These are phyloP conservation scores for Helianthus annuus DNA, from an alignment of 129 eudicot genomes.

Conservation along the genomic window HanXRQr2.0-SUNRISE NC_035441.2:139818779-139819278, in stretches of 20 bases:
- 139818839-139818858: neutral
- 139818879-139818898: too few relatives aligned
- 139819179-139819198: too few relatives aligned
- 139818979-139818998: slow-evolving; percentile 70
- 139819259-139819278: too few relatives aligned
- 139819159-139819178: too few relatives aligned
- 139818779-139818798: neutral
- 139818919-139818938: too few relatives aligned
- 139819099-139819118: neutral
- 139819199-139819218: too few relatives aligned
- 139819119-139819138: neutral
- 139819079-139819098: neutral
- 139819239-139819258: too few relatives aligned
- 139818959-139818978: slow-evolving; percentile 53
- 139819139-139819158: neutral
- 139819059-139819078: neutral
- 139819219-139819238: too few relatives aligned
- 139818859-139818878: neutral
- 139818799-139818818: neutral
- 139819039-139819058: slow-evolving; percentile 29
- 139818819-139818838: neutral
- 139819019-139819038: slow-evolving; percentile 77
- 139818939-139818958: neutral
- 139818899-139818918: too few relatives aligned
- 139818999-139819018: slow-evolving; percentile 71